phyloP scores from a whole-genome alignment of 2,329 filamentous ascomycete species.

The Botrytis medusae region DNA sequence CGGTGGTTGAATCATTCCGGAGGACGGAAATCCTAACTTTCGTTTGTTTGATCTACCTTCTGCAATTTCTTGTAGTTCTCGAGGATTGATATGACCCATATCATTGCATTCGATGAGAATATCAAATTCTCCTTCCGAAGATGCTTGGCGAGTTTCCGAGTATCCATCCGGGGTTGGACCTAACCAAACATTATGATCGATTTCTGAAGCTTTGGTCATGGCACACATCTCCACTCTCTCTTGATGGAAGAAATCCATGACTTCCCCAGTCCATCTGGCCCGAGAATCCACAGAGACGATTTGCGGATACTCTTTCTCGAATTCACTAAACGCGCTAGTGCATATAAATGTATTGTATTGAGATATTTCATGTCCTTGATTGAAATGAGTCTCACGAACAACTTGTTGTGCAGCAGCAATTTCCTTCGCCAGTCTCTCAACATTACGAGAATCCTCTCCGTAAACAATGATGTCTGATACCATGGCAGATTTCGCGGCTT shows the following conservation, averaged over 20 bases:
- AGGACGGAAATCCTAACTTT: slow-evolving; percentile 76
- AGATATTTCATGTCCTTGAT: slow-evolving; percentile 54
- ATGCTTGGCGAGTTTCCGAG: slow-evolving; percentile 43
- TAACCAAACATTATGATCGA: slow-evolving; percentile 85
- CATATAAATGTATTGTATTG: slow-evolving; percentile 84
- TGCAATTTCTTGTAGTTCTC: slow-evolving; percentile 62
- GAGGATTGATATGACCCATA: slow-evolving; percentile 71
- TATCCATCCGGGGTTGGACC: slow-evolving; percentile 76
- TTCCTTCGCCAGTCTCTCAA: slow-evolving; percentile 63
- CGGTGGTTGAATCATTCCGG: slow-evolving; percentile 85
- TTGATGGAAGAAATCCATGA: slow-evolving; percentile 86
- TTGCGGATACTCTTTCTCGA: slow-evolving; percentile 68
- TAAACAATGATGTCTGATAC: slow-evolving; percentile 94
- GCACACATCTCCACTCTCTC: slow-evolving; percentile 89
- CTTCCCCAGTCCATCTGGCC: slow-evolving; percentile 70
- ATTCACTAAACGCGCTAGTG: slow-evolving; percentile 62
- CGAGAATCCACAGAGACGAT: slow-evolving; percentile 73
- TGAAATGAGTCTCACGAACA: slow-evolving; percentile 67
- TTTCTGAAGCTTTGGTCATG: slow-evolving; percentile 89
- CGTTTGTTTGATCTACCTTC: slow-evolving; percentile 48
- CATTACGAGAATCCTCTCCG: slow-evolving; percentile 65
- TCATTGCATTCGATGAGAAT: slow-evolving; percentile 88
- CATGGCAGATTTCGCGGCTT: slow-evolving; percentile 81
- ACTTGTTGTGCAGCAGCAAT: slow-evolving; percentile 74
- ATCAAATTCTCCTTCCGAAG: slow-evolving; percentile 64